Percentiles rank a stretch among this genome's conserved stretches.
These are phyloP conservation scores for Escallonia herrerae DNA, from an alignment of 129 eudicot species.

Conservation along the genomic window DNA sequence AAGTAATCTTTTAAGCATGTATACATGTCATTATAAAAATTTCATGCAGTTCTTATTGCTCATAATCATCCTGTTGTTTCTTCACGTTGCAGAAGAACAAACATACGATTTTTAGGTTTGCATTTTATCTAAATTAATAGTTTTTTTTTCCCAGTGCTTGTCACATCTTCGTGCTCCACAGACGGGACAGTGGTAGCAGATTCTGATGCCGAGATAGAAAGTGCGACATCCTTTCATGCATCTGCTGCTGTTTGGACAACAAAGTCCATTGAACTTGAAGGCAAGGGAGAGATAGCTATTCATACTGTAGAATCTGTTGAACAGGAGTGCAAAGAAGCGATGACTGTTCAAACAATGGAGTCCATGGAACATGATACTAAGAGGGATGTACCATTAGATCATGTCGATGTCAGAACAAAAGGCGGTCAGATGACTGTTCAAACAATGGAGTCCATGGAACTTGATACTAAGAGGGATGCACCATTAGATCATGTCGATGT, in stretches of 20 bases:
- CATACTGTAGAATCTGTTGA: constrained; percentile 21
- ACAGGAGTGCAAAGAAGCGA: constrained; percentile 22
- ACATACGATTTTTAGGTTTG: neutral
- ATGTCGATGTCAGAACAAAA: constrained; percentile 14
- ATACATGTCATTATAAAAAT: neutral
- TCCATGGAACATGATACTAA: constrained; percentile 16
- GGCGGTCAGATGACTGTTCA: constrained; percentile 8
- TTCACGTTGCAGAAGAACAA: neutral
- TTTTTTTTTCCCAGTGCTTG: constrained; percentile 49
- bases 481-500: constrained; percentile 9
- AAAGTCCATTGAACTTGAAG: constrained; percentile 33
- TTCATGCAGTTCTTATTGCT: neutral
- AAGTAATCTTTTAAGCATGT: too few species aligned
- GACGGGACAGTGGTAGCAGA: constrained; percentile 98
- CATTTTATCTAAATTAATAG: neutral
- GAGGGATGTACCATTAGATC: constrained; percentile 16
- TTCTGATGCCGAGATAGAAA: constrained; percentile 85
- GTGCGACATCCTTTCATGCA: constrained; percentile 40
- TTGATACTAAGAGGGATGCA: constrained; percentile 19
- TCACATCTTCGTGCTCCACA: constrained; percentile 93
- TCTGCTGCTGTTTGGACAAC: constrained; percentile 18
- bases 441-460: constrained; percentile 11
- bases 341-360: constrained; percentile 11
- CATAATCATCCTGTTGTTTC: too few species aligned
- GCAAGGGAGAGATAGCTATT: constrained; percentile 6